phyloP scores from a whole-genome alignment of 108 stramenopile species.

The Hondaea fermentalgiana region DNA sequence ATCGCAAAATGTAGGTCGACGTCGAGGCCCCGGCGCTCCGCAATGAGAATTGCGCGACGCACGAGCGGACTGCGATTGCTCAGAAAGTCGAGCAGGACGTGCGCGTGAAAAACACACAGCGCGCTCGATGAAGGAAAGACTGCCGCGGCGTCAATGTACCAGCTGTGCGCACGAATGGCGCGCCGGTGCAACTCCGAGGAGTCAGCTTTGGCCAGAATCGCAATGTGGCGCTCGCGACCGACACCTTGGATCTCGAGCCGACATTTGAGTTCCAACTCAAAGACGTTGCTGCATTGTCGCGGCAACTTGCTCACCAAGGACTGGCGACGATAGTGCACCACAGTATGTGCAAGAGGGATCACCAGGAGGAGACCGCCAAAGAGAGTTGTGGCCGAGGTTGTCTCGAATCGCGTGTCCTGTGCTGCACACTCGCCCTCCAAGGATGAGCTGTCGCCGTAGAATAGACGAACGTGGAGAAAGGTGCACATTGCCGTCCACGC shows the following conservation, averaged over 20 bases:
- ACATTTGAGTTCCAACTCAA: neutral
- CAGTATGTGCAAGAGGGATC: neutral
- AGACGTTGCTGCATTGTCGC: neutral
- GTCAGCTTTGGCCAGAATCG: neutral
- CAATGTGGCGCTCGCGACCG: neutral
- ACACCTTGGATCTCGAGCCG: neutral
- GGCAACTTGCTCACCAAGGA: neutral
- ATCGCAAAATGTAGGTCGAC: neutral
- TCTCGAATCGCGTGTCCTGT: neutral
- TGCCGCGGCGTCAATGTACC: neutral
- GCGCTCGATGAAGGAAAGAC: constrained; percentile 3
- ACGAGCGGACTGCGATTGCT: neutral
- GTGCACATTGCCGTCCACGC: neutral
- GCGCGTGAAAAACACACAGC: neutral
- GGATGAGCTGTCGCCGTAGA: neutral
- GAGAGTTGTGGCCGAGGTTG: neutral
- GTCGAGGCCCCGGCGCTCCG: neutral
- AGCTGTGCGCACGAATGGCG: neutral
- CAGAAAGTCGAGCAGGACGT: neutral
- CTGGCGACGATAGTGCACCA: neutral
- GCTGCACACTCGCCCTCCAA: neutral
- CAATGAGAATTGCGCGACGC: neutral
- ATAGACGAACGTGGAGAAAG: neutral
- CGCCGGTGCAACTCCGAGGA: neutral
- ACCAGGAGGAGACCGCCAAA: neutral